Base-by-base conservation (phyloP, 257 asterid genomes). In the Petrea volubilis region DNA sequence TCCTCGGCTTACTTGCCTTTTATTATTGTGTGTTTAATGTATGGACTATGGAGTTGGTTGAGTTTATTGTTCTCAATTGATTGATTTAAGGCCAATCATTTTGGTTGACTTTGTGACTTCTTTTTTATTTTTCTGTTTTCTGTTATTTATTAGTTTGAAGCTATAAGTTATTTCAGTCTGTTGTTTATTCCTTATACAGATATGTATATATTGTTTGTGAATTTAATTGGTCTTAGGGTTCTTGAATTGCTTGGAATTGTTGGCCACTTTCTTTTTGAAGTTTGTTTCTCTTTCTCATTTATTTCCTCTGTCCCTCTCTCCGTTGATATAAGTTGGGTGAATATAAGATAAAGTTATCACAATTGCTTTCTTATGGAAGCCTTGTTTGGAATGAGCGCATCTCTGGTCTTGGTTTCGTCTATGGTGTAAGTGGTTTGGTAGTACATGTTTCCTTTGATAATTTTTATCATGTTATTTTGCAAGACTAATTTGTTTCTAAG, bases 151-250 rank as follows among this genome's bases (percentile, higher is more conserved):
- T n/a, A 20, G 40, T 29, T 59, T 27, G 38, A 29, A 34, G 60
- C 36, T 0, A 10, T 28, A 4, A 28, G 36, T 21, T 12, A 23
- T 59, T 50, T 60, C 53, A 6, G 21, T 59, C 17, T 3, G 7
- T 24, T 66, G 18, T 17, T 1, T 17, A 18, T 7, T 12, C 43
- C 43, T 8, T 34, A 0, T n/a, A 3, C 2, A 5, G 12, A 53
- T 68, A 10, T 1, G 9, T 21, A 46, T 27, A 20, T 18, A 13
- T n/a, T 46, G 17, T 33, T 36, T 0, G 53, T 27, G 64, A 46
- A 46, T 59, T 71, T 58, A 24, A 41, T 69, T 20, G 28, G 13
- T 44, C 62, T 34, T 29, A 68, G 74, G 78, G 69, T 60, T 77
- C 9, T 77, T 65, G 20, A 61, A 66, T 28, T 69, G 47, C 4